Conservation (phyloP, 768 basidiomycete genomes). For the Scleroderma bovista region DNA sequence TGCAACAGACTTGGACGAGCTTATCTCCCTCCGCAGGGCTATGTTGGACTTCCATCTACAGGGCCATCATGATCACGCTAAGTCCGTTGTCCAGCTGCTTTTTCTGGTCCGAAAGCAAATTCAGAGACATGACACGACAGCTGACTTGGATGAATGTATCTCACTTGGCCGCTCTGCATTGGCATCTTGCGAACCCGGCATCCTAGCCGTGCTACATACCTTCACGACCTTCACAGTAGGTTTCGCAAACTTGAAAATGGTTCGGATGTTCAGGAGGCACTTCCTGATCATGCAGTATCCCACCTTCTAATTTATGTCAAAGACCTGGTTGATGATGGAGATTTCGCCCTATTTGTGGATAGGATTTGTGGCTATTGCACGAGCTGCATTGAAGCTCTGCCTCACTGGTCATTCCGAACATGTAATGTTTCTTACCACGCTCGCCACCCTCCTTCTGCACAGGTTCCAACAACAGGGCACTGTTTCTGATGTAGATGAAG, state of each 20-base stretch:
- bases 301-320: background rate
- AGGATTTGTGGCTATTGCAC: slow-evolving; percentile 12
- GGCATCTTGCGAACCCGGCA: too few relatives aligned
- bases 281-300: background rate
- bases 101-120: too few relatives aligned
- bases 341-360: slow-evolving; percentile 5
- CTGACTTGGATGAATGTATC: too few relatives aligned
- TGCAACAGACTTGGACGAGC: background rate
- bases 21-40: slow-evolving; percentile 2
- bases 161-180: too few relatives aligned
- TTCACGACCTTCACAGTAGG: too few relatives aligned
- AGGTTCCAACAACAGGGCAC: background rate
- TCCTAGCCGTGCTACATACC: too few relatives aligned
- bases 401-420: slow-evolving; percentile 3
- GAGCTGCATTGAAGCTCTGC: slow-evolving; percentile 5
- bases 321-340: background rate
- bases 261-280: too few relatives aligned
- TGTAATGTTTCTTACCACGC: slow-evolving; percentile 10
- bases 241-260: too few relatives aligned
- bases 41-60: slow-evolving; percentile 6
- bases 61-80: background rate
- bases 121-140: too few relatives aligned
- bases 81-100: too few relatives aligned
- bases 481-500: slow-evolving; percentile 11
- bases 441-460: background rate